phyloP scores from a whole-genome alignment of 75 land plant species.

The Chamaecyparis obtusa region DNA sequence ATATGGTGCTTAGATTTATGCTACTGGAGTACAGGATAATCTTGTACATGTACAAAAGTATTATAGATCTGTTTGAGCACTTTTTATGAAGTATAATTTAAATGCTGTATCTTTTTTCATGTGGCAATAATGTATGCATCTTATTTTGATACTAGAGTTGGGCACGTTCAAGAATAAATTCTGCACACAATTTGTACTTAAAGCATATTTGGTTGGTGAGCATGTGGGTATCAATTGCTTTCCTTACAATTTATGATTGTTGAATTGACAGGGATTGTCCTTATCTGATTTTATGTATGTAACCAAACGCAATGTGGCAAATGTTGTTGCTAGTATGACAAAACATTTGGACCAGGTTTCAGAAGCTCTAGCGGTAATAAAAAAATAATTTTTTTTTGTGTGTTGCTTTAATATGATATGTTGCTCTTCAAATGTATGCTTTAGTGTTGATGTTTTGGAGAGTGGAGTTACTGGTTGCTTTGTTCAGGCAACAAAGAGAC shows the following conservation, averaged over 20 bases:
- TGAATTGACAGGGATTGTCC: slow-evolving; percentile 53
- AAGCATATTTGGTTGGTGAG: background rate
- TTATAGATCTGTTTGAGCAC: background rate
- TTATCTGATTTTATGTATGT: slow-evolving; percentile 89
- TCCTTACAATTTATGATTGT: background rate
- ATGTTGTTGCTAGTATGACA: slow-evolving; percentile 76
- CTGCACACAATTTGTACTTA: background rate
- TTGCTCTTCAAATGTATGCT: background rate
- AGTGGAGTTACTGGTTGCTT: background rate
- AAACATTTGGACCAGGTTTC: slow-evolving; percentile 79
- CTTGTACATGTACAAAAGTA: background rate
- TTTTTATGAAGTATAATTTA: background rate
- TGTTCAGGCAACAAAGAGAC: slow-evolving; percentile 65
- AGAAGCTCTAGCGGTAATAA: slow-evolving; percentile 69
- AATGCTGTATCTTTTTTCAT: background rate
- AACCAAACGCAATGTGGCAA: slow-evolving; percentile 75
- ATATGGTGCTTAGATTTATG: background rate
- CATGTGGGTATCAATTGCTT: background rate
- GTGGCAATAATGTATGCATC: background rate
- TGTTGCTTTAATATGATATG: background rate
- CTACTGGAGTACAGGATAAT: background rate
- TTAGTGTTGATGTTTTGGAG: background rate
- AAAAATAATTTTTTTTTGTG: background rate
- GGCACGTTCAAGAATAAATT: background rate
- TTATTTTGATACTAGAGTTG: background rate